Conservation (phyloP, 345 rosid species). For the Dovyalis caffra region DNA sequence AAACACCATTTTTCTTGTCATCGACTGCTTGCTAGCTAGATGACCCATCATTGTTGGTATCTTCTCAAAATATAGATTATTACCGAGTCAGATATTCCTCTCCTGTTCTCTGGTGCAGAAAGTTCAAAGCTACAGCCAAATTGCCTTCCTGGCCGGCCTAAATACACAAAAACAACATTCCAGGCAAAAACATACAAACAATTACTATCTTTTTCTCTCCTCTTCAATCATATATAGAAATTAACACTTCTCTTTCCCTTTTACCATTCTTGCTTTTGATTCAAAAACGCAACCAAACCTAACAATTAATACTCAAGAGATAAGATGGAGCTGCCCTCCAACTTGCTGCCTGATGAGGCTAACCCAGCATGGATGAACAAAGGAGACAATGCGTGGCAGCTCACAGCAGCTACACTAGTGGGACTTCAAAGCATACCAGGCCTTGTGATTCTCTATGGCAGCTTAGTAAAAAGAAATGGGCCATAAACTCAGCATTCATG, state of each 20-base stretch:
- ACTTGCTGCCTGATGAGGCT: slow-evolving; percentile 37
- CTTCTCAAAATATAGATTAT: not conserved
- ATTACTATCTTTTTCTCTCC: not conserved
- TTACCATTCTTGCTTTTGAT: not conserved
- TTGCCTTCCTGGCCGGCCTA: slow-evolving; percentile 21
- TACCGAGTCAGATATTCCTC: too few species aligned
- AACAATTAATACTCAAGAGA: not conserved
- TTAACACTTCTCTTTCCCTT: too few species aligned
- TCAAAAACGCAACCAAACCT: not conserved
- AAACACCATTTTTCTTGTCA: too few species aligned
- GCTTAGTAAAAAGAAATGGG: slow-evolving; percentile 50
- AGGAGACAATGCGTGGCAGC: slow-evolving; percentile 59
- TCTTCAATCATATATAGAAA: not conserved
- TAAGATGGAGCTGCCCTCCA: slow-evolving; percentile 36
- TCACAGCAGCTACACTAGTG: slow-evolving; percentile 48
- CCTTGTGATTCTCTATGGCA: slow-evolving; percentile 48
- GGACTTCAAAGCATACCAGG: slow-evolving; percentile 51
- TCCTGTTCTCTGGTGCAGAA: not conserved
- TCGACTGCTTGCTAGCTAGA: too few species aligned
- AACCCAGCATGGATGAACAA: slow-evolving; percentile 51
- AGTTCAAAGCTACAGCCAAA: not conserved
- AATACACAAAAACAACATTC: not conserved
- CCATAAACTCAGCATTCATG: slow-evolving; percentile 60
- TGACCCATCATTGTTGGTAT: slow-evolving; percentile 6
- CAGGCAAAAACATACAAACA: not conserved